Evolutionary conservation across 805 yeast species (phyloP).

Genomic region (Henningerozyma blattae): DNA sequence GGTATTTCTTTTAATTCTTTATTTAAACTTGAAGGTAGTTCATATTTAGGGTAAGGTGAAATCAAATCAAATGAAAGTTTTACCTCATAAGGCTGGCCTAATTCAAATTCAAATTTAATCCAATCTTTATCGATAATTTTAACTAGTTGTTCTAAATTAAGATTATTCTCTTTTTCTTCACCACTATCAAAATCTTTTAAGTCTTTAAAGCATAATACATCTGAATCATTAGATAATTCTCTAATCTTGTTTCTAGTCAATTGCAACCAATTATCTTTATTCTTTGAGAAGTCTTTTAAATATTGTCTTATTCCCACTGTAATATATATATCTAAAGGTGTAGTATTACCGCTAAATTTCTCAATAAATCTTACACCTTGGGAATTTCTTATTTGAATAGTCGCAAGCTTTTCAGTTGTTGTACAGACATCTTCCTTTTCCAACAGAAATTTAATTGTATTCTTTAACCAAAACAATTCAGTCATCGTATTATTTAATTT

Average conservation of each 20-base stretch:
- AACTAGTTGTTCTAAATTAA: too few species aligned
- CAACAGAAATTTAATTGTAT: constrained; percentile 5
- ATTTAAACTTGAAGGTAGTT: constrained; percentile 27
- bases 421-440: neutral
- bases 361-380: constrained; percentile 20
- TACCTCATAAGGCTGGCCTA: constrained; percentile 9
- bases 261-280: constrained; percentile 57
- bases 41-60: constrained; percentile 51
- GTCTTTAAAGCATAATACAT: constrained; percentile 12
- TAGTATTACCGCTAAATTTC: constrained; percentile 11
- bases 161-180: constrained; percentile 5
- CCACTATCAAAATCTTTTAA: constrained; percentile 3
- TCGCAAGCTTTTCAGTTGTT: constrained; percentile 7
- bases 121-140: constrained; percentile 11
- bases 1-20: constrained; percentile 28
- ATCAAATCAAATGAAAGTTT: constrained; percentile 42
- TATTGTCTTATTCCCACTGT: constrained; percentile 18
- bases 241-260: constrained; percentile 32
- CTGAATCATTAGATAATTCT: constrained; percentile 8
- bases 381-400: constrained; percentile 22
- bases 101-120: constrained; percentile 3
- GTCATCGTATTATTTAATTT: constrained; percentile 10
- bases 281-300: constrained; percentile 39
- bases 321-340: constrained; percentile 13
- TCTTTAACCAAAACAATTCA: constrained; percentile 14